Evolutionary conservation across 2,329 filamentous ascomycete species (phyloP).

Genomic region (Hawksworthiomyces lignivorus): DNA sequence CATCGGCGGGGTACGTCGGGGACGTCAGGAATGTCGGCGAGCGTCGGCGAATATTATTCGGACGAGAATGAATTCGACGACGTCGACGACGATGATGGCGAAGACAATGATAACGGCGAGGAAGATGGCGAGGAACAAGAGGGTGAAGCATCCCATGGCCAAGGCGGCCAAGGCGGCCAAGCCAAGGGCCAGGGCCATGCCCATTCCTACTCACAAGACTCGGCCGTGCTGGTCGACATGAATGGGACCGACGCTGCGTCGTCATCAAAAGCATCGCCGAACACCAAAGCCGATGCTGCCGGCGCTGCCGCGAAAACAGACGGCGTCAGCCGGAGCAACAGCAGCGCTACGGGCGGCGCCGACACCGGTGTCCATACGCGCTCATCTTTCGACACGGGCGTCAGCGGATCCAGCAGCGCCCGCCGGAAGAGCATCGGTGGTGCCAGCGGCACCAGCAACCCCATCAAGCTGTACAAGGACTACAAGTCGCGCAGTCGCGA

Average conservation of each 20-base stretch:
- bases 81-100: not conserved
- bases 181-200: not conserved
- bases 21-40: slow-evolving; percentile 24
- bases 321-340: not conserved
- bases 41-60: too few species aligned
- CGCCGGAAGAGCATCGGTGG: slow-evolving; percentile 26
- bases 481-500: slow-evolving; percentile 63
- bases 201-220: not conserved
- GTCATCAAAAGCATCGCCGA: not conserved
- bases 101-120: slow-evolving; percentile 3
- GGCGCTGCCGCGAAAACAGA: not conserved
- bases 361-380: not conserved
- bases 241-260: not conserved
- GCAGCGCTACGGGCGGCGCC: not conserved
- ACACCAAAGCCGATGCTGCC: not conserved
- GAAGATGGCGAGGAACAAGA: slow-evolving; percentile 1
- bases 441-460: slow-evolving; percentile 36
- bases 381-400: not conserved
- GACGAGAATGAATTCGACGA: not conserved
- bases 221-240: not conserved
- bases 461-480: slow-evolving; percentile 51
- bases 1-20: slow-evolving; percentile 8
- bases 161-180: not conserved
- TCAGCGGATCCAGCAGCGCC: slow-evolving; percentile 8
- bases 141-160: too few species aligned